Evolutionary conservation across 2,329 filamentous ascomycete species (phyloP), one percentile per base, ranked within the genome.

Genomic region (Botrytis aclada): DNA sequence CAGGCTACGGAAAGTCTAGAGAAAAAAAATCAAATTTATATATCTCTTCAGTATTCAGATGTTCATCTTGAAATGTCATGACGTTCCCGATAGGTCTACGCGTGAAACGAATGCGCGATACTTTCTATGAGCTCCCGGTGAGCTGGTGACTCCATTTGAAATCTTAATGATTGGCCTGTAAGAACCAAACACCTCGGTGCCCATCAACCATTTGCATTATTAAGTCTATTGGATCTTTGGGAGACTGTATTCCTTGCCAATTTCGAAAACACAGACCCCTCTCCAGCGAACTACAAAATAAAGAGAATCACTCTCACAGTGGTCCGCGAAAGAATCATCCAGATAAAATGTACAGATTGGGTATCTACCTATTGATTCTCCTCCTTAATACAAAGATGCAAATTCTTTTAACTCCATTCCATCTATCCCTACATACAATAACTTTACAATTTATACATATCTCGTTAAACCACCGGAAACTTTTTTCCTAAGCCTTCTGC

Each of bases 401-500:
- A 54, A 54, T 69, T 37, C 20, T 29, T 29, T 29, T 16, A 39
- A 62, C 51, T 62, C 67, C 67, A n/a, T 12, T 62, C 67, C 67
- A 9, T 29, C 67, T 62, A 70, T 47, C 43, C 37, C 51, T 58
- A 60, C 51, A 58, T 45, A 58, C 45, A 71, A 22, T 39, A 37
- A 66, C 34, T 71, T 16, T 71, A 71, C 61, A 71, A 67, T 54
- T 54, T 54, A 39, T 66, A 71, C 70, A 71, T 32, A 1, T 32
- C 20, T 51, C 39, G 32, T 71, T 74, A 80, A 16, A 79, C 76
- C 71, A 80, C 83, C 29, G 85, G 84, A 92, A 92, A 95, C 72
- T 92, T 86, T 71, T 88, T 87, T 76, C 90, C 90, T 78, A 98
- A 84, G 2, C 94, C 94, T 73, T 97, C 93, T 4, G 91, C 90